Evolutionary conservation across 2,329 filamentous ascomycete genomes (phyloP).

Genomic region (Fusarium bulbicola): DNA sequence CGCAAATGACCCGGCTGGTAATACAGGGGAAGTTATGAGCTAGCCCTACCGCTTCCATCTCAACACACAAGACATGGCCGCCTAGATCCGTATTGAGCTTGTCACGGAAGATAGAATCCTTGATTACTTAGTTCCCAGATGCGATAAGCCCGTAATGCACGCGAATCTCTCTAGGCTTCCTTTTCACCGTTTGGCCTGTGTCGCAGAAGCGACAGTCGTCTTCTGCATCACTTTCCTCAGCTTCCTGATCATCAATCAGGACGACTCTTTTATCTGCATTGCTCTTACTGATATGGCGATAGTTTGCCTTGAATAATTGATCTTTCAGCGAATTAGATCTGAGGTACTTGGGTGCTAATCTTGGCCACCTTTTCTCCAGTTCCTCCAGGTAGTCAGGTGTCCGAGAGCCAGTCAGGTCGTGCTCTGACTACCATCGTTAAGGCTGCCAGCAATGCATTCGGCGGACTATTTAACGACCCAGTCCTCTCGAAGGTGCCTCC

Average conservation of each 20-base stretch:
- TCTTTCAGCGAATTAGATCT: not conserved
- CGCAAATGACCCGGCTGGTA: not conserved
- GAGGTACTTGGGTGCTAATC: not conserved
- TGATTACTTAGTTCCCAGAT: not conserved
- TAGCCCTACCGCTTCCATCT: not conserved
- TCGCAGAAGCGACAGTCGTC: not conserved
- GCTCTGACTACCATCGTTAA: not conserved
- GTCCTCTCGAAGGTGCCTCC: not conserved
- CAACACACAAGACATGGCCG: not conserved
- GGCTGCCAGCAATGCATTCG: not conserved
- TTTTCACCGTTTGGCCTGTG: accelerated
- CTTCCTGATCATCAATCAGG: not conserved
- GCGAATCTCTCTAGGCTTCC: not conserved
- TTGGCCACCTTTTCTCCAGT: not conserved
- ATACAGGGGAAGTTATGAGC: accelerated
- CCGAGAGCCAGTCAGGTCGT: not conserved
- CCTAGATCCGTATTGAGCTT: not conserved
- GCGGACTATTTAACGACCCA: not conserved
- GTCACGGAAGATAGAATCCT: not conserved
- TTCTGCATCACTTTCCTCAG: not conserved
- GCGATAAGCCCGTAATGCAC: not conserved
- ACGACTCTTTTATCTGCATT: accelerated
- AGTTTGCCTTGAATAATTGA: accelerated
- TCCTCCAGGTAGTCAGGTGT: not conserved
- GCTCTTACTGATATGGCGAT: accelerated